Percentiles rank a stretch among this genome's conserved stretches.
Evolutionary conservation across 2,329 filamentous ascomycete species (phyloP).

Genomic region (Neodidymelliopsis sp.): DNA sequence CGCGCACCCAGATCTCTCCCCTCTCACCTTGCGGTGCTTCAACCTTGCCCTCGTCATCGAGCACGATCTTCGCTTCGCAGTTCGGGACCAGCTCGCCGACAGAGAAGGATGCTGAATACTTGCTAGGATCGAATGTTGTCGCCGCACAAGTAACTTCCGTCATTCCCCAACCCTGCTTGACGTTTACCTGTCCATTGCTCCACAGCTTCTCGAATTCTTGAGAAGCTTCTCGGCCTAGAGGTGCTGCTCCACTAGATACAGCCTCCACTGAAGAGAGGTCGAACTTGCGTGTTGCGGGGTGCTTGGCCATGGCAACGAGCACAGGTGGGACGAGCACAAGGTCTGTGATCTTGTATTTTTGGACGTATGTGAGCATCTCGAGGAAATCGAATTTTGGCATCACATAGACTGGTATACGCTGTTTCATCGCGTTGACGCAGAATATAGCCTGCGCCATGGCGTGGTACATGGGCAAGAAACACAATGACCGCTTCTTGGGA

Average conservation of each 20-base stretch:
- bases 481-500: slow-evolving; percentile 59
- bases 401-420: slow-evolving; percentile 73
- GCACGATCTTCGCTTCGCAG: slow-evolving; percentile 70
- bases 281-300: slow-evolving; percentile 69
- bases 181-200: slow-evolving; percentile 56
- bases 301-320: slow-evolving; percentile 75
- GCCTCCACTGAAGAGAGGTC: slow-evolving; percentile 71
- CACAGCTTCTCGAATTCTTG: slow-evolving; percentile 66
- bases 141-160: slow-evolving; percentile 79
- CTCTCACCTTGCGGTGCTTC: slow-evolving; percentile 60
- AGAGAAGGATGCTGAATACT: slow-evolving; percentile 52
- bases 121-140: slow-evolving; percentile 67
- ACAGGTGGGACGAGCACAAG: slow-evolving; percentile 77
- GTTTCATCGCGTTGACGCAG: slow-evolving; percentile 64
- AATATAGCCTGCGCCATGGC: slow-evolving; percentile 71
- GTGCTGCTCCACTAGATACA: slow-evolving; percentile 73
- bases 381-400: slow-evolving; percentile 81
- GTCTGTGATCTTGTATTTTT: slow-evolving; percentile 72
- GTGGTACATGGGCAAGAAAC: slow-evolving; percentile 71
- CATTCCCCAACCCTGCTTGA: slow-evolving; percentile 86
- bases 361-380: slow-evolving; percentile 72
- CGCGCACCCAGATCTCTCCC: slow-evolving; percentile 77
- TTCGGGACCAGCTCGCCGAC: slow-evolving; percentile 77
- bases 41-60: slow-evolving; percentile 60
- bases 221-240: slow-evolving; percentile 55